Evolutionary conservation across 2,329 filamentous ascomycete genomes (phyloP).

Genomic region (Dothideomycetes sp.): DNA sequence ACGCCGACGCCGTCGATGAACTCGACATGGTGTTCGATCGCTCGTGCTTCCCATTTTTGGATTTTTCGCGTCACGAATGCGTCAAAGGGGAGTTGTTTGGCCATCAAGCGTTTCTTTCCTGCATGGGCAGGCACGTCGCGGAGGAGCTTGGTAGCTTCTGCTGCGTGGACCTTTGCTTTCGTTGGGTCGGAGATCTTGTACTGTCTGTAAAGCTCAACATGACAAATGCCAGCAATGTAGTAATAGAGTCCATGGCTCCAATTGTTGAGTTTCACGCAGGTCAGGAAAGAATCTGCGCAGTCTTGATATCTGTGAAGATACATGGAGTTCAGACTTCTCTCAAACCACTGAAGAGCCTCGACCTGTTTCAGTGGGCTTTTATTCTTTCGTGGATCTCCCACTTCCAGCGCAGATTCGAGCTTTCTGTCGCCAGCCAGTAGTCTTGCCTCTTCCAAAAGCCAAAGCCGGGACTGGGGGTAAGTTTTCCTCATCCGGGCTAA

Average conservation of each 20-base stretch:
- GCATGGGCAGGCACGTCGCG: conserved; percentile 60
- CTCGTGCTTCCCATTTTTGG: conserved; percentile 74
- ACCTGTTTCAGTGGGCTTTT: conserved; percentile 74
- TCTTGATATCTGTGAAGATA: conserved; percentile 66
- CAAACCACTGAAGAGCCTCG: conserved; percentile 73
- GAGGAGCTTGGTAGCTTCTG: conserved; percentile 55
- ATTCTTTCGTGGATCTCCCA: conserved; percentile 22
- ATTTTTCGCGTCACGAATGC: conserved; percentile 75
- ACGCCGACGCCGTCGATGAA: conserved; percentile 72
- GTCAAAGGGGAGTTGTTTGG: conserved; percentile 80
- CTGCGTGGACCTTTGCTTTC: conserved; percentile 22
- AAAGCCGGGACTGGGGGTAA: conserved; percentile 74
- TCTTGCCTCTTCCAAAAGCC: conserved; percentile 79
- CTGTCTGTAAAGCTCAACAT: conserved; percentile 71
- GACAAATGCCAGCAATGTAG: conserved; percentile 69
- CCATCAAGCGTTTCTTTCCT: conserved; percentile 84
- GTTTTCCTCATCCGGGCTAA: conserved; percentile 62
- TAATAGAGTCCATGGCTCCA: conserved; percentile 89
- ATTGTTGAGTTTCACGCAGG: conserved; percentile 69
- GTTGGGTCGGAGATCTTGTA: conserved; percentile 31
- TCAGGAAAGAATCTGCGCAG: conserved; percentile 64
- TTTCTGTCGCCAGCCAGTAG: conserved; percentile 57
- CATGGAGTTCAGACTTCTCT: conserved; percentile 68
- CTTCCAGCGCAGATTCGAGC: conserved; percentile 54
- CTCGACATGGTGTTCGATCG: conserved; percentile 53